Base-by-base conservation (phyloP, 352 stramenopile species). In the Phytophthora gonapodyides region DNA sequence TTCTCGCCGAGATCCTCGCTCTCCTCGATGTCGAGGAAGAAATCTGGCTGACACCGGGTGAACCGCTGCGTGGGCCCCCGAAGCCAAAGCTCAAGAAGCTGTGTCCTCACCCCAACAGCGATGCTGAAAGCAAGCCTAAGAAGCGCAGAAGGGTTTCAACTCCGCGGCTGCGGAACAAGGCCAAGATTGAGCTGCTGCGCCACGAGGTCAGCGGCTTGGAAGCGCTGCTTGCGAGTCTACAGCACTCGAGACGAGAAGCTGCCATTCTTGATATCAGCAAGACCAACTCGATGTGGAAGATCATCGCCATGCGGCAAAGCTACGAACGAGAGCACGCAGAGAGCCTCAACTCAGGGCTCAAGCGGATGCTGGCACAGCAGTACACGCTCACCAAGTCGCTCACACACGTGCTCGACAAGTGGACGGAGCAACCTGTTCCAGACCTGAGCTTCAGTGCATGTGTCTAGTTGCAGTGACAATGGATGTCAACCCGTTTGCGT, bases 151-250 rank as follows among this genome's bases (percentile, higher is more conserved):
- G 56, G 51, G 27, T 50, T 8, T 16, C 50, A 15, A 58, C 63
- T 4, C 57, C 50, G 27, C 57, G 63, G 5, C 11, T 71, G 21
- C 24, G 63, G 42, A 71, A 71, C 49, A 71, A 71, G 44, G 57
- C 35, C 33, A 67, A 67, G 49, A 71, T 71, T n/a, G 63, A 71
- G 37, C 21, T 57, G 6, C 27, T 71, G 17, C 63, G 57, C 9
- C 50, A 60, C 17, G 57, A 67, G 45, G 40, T 71, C 40, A 59
- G 53, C 17, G 44, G 43, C 6, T 57, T 71, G 17, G 44, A 71
- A 16, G 50, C 57, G 6, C 49, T 58, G 24, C 57, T 71, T 2
- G 57, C 63, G 44, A 57, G 38, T 37, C 44, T 71, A 17, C 63
- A 59, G 34, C 63, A 37, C 31, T 48, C 56, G 17, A 40, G 21